phyloP scores from a whole-genome alignment of 148 eudicot species.

The Rhododendron henanense region DNA sequence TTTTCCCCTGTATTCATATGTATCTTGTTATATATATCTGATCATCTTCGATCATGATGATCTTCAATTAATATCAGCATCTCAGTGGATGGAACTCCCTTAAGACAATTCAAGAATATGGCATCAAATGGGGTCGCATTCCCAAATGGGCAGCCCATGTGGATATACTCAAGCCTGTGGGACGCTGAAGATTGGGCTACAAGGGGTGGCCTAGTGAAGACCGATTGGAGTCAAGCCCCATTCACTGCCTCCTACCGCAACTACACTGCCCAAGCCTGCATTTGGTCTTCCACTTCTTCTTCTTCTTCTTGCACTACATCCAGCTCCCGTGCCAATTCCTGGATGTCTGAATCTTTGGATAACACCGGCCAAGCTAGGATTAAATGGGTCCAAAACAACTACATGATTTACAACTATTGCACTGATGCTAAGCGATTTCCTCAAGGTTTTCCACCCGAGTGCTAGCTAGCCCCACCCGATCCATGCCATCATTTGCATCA shows the following conservation, averaged over 20 bases:
- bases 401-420: slow-evolving; percentile 13
- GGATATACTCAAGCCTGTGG: slow-evolving; percentile 13
- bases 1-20: no score
- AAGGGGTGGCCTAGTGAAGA: slow-evolving; percentile 8
- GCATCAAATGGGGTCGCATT: not conserved
- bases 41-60: no score
- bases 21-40: no score
- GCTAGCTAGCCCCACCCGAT: not conserved
- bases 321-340: not conserved
- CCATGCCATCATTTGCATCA: not conserved
- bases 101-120: slow-evolving; percentile 8
- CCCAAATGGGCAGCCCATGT: slow-evolving; percentile 3
- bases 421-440: slow-evolving; percentile 6
- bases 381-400: not conserved
- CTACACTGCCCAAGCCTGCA: slow-evolving; percentile 5
- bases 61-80: not conserved
- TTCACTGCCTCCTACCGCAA: not conserved
- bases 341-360: slow-evolving; percentile 1
- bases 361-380: slow-evolving; percentile 4
- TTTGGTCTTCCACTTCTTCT: not conserved
- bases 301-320: not conserved
- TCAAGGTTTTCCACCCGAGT: slow-evolving; percentile 1
- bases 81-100: slow-evolving; percentile 4
- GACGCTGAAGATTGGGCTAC: not conserved
- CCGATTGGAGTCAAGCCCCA: slow-evolving; percentile 6